Percentiles rank a stretch among this genome's conserved stretches.
Evolutionary conservation across 2,329 filamentous ascomycete species (phyloP).

Genomic region (Fusarium metavorans): DNA sequence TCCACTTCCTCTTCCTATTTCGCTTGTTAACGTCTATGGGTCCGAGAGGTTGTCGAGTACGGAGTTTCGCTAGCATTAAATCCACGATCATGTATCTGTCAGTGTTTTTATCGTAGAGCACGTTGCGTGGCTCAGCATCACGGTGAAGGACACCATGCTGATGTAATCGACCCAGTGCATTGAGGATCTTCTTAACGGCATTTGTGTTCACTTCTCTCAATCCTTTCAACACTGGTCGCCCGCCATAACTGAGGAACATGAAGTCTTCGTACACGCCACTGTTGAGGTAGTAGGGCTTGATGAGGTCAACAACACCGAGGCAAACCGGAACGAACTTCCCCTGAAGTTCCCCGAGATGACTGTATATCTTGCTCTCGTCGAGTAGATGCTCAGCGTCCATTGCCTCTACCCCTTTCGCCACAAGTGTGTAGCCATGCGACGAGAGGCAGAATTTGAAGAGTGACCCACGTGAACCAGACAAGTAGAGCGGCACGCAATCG

Average conservation of each 20-base stretch:
- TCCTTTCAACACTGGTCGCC: background rate
- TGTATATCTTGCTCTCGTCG: conserved; percentile 50
- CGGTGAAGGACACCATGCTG: background rate
- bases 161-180: background rate
- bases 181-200: background rate
- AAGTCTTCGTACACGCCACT: background rate
- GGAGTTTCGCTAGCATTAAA: background rate
- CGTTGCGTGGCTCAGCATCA: conserved; percentile 43
- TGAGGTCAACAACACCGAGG: conserved; percentile 47
- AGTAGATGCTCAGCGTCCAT: conserved; percentile 35
- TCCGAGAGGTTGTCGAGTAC: background rate
- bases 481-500: conserved; percentile 46
- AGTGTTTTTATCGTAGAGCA: conserved; percentile 42
- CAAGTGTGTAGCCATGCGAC: conserved; percentile 52
- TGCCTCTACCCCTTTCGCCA: conserved; percentile 54
- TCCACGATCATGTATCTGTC: background rate
- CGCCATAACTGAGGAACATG: background rate
- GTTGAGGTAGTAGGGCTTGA: background rate
- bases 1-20: background rate
- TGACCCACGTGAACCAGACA: conserved; percentile 44
- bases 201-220: background rate
- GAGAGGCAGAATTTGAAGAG: conserved; percentile 54
- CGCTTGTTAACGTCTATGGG: background rate
- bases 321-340: conserved; percentile 51
- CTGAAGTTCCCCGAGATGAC: conserved; percentile 45